Base-by-base conservation (phyloP, 2,329 filamentous ascomycete genomes). In the Bipolaris zeicola region DNA sequence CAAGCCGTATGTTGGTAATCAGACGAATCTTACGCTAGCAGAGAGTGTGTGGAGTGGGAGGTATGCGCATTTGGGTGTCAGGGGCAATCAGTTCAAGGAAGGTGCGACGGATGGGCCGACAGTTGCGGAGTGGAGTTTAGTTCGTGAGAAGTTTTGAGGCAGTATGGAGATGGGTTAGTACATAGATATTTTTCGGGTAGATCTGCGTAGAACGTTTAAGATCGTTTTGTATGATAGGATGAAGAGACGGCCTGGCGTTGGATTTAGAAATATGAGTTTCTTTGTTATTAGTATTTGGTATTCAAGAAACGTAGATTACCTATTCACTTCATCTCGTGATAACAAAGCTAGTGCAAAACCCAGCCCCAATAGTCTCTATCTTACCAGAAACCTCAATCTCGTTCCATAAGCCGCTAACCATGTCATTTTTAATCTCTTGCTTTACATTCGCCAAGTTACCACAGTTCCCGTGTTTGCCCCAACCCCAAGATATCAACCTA, bases 391-490 rank as follows among this genome's bases (percentile, higher is more conserved):
- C 52, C 1, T 56, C 41, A 18, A 73, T 69, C 10, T 68, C 60
- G 16, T 70, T 73, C 70, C 70, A 73, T 14, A 71, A 60, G 0
- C 67, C 69, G 37, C 49, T 66, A 36, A 72, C 59, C 69, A 71
- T 71, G 10, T 71, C 67, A 4, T 71, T 68, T 44, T 63, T 62
- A 1, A 67, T 43, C 5, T 64, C 57, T 2, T 58, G 56, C 20
- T 46, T 42, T 10, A 65, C 22, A 1, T 16, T 52, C 1, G 38
- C 60, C 6, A 69, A 26, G 42, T 70, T 55, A 3, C 95, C 95
- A 74, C 95, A 99, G 73, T 99, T 99, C 1, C 95, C 95, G 77
- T 99, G 95, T 77, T 98, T 94, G 1, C 92, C 93, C 95, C 95
- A 99, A 18, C 95, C 95, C 92, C 94, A 98, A 1, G 91, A 85